These are phyloP conservation scores for Isatis tinctoria DNA, from an alignment of 345 rosid genomes.

Conservation along the genomic window DNA sequence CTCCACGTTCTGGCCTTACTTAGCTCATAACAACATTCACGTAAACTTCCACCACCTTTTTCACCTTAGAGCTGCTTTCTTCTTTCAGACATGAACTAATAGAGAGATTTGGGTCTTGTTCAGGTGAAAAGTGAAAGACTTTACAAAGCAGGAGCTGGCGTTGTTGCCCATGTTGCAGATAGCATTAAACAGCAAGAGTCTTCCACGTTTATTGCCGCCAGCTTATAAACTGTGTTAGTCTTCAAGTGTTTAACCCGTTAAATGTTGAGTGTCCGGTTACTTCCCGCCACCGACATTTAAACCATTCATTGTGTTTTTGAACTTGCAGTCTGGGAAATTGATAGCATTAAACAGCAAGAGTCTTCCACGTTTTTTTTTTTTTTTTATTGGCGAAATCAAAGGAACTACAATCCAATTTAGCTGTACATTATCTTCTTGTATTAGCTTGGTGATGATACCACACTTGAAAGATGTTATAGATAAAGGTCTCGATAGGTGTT, in stretches of 20 bases:
- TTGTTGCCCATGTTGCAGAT: constrained; percentile 92
- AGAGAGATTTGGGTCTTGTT: background rate
- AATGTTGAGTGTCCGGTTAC: background rate
- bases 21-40: constrained; percentile 93
- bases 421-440: constrained; percentile 21
- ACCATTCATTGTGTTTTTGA: background rate
- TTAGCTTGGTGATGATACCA: constrained; percentile 11
- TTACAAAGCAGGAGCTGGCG: constrained; percentile 86
- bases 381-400: background rate
- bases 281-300: background rate
- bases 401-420: background rate
- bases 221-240: constrained; percentile 43
- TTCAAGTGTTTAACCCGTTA: background rate
- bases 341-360: too few relatives aligned
- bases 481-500: background rate
- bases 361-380: too few relatives aligned
- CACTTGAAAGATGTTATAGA: background rate
- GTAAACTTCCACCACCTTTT: constrained; percentile 32
- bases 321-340: constrained; percentile 17
- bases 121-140: constrained; percentile 91
- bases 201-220: constrained; percentile 48
- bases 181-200: constrained; percentile 79
- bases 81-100: background rate
- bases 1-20: constrained; percentile 88
- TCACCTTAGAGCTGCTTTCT: background rate